Percentiles rank a stretch among this genome's conserved stretches.
These are phyloP conservation scores for Trypanosoma scelopori DNA, from an alignment of 208 protist species.

Conservation along the genomic window DNA sequence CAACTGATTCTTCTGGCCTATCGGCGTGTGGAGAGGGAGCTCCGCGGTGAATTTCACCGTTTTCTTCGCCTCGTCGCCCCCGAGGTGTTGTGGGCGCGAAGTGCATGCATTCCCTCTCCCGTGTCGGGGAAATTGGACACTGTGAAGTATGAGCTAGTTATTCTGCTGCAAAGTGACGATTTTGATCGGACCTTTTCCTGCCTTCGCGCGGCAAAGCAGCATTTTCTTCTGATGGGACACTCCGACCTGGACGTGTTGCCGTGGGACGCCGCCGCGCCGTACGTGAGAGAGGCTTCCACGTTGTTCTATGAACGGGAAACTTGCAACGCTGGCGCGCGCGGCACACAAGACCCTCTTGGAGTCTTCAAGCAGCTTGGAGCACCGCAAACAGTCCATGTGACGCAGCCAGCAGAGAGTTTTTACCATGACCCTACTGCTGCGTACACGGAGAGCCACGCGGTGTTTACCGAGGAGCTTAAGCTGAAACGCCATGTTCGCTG, in stretches of 20 bases:
- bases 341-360: constrained; percentile 24
- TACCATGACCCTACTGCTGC: constrained; percentile 74
- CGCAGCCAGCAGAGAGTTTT: constrained; percentile 68
- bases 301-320: constrained; percentile 59
- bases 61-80: constrained; percentile 70
- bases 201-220: constrained; percentile 61
- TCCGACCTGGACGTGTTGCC: constrained; percentile 77
- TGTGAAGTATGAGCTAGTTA: constrained; percentile 60
- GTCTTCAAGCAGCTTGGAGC: constrained; percentile 47
- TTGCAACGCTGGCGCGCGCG: constrained; percentile 12
- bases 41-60: constrained; percentile 71
- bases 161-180: constrained; percentile 73
- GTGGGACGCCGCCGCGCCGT: constrained; percentile 47
- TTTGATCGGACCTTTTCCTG: constrained; percentile 46
- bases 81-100: constrained; percentile 61
- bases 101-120: constrained; percentile 70
- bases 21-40: constrained; percentile 67
- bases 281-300: constrained; percentile 61
- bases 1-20: constrained; percentile 71
- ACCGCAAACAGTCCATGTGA: constrained; percentile 50
- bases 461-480: constrained; percentile 86
- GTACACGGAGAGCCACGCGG: constrained; percentile 82
- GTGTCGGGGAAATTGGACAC: constrained; percentile 52
- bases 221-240: constrained; percentile 75
- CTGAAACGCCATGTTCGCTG: constrained; percentile 32